These are phyloP conservation scores for Posidonia australis DNA, from an alignment of 106 monocot genomes.

Conservation along the genomic window DNA sequence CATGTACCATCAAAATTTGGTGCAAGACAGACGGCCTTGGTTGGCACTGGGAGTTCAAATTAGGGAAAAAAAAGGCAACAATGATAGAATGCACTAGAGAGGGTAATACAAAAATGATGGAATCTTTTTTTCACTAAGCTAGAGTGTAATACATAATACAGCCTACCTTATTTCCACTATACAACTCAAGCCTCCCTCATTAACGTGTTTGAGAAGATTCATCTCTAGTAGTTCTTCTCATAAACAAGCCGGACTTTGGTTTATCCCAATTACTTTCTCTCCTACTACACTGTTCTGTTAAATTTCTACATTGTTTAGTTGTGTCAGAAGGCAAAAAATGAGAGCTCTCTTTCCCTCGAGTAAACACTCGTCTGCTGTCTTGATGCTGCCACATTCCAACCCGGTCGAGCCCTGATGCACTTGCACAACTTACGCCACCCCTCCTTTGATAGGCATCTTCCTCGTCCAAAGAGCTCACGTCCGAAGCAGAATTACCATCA, in stretches of 20 bases:
- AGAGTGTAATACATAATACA: slow-evolving; percentile 9
- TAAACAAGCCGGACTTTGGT: slow-evolving; percentile 7
- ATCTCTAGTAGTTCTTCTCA: slow-evolving; percentile 15
- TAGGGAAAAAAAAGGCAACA: too few relatives aligned
- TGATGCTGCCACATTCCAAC: neutral
- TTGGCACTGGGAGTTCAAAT: too few relatives aligned
- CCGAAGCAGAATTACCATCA: slow-evolving; percentile 6
- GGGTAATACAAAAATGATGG: slow-evolving; percentile 1
- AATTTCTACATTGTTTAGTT: slow-evolving; percentile 5
- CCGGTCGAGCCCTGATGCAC: neutral
- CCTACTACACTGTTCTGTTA: slow-evolving; percentile 9
- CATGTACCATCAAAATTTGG: too few relatives aligned
- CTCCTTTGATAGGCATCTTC: neutral
- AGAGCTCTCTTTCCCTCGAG: neutral
- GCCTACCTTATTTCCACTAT: slow-evolving; percentile 14
- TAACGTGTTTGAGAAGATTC: slow-evolving; percentile 4
- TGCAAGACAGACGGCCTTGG: too few relatives aligned
- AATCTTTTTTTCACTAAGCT: neutral
- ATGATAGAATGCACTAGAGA: neutral
- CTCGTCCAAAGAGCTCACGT: slow-evolving; percentile 4
- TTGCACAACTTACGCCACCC: slow-evolving; percentile 10
- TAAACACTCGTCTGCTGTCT: neutral
- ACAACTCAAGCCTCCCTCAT: slow-evolving; percentile 14
- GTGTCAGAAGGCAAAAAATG: slow-evolving; percentile 22
- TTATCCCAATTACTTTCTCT: slow-evolving; percentile 1